Evolutionary conservation across 768 basidiomycete species (phyloP), one percentile per base, ranked within the genome.

Genomic region (Hericium alpestre): DNA sequence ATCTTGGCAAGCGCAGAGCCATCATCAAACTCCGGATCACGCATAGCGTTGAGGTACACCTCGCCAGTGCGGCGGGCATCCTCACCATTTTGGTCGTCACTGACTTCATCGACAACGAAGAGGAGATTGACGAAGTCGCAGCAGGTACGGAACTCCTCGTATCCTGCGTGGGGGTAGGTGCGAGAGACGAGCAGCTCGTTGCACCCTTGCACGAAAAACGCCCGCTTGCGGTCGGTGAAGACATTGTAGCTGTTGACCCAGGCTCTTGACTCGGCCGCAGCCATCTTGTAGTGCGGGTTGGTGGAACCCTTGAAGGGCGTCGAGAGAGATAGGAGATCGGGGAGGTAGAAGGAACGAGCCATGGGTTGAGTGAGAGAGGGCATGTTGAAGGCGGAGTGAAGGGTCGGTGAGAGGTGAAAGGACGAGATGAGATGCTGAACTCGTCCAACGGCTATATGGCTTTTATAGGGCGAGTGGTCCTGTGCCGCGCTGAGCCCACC

Each of bases 21-120:
- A 64, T 86, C 82, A 51, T 80, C 73, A 78, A 78, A 82, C 39
- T 76, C 68, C 8, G 77, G 66, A 61, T 82, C 71, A 60, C 69
- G 74, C 77, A 86, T 78, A 18, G 77, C 79, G 53, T 80, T 76
- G 54, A 81, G 71, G 58, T 79, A 82, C 23, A 80, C 72, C 50
- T 78, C 71, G 20, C 82, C 79, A 32, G 80, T 84, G 32, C 69
- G 67, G 23, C 76, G 75, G 50, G 83, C 84, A 55, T 80, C 84
- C 53, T 67, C 66, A 37, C 81, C 81, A 63, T 72, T 77, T 68
- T 85, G 84, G 58, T 84, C 84, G 63, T 86, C 83, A 67, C 81
- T 84, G 55, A 83, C 75, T 66, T 86, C 84, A 65, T 87, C 85
- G 49, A 84, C 75, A 49, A 84, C 82, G 69, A 84, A 86, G 32